Percentiles rank a stretch among this genome's conserved stretches.
phyloP scores from a whole-genome alignment of 2,329 filamentous ascomycete species.

The Phyllachora maydis region DNA sequence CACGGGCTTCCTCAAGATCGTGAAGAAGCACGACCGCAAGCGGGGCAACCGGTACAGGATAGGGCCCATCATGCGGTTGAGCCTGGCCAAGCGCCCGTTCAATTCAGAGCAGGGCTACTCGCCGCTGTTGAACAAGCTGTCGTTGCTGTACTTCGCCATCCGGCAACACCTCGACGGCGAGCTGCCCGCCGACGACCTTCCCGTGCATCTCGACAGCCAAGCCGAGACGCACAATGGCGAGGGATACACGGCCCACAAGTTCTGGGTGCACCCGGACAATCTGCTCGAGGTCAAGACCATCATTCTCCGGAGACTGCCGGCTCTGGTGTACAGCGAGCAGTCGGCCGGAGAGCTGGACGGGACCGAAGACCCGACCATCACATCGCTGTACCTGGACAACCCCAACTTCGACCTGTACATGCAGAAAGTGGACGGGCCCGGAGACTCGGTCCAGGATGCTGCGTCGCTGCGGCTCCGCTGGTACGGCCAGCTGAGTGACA shows the following conservation, averaged over 20 bases:
- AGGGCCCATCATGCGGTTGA: slow-evolving; percentile 77
- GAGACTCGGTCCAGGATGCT: slow-evolving; percentile 51
- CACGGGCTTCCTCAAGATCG: slow-evolving; percentile 92
- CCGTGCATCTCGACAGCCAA: slow-evolving; percentile 27
- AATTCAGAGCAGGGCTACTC: slow-evolving; percentile 83
- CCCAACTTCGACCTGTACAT: slow-evolving; percentile 69
- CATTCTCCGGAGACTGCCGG: slow-evolving; percentile 74
- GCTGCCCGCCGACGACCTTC: slow-evolving; percentile 14
- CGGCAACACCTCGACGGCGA: slow-evolving; percentile 57
- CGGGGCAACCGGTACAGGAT: slow-evolving; percentile 73
- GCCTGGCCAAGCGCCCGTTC: slow-evolving; percentile 73
- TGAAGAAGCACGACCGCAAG: slow-evolving; percentile 97
- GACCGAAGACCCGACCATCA: slow-evolving; percentile 72
- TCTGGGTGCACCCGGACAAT: slow-evolving; percentile 95
- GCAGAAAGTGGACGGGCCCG: slow-evolving; percentile 67
- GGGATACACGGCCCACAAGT: slow-evolving; percentile 72
- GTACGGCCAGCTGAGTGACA: slow-evolving; percentile 67
- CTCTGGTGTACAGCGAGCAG: slow-evolving; percentile 83
- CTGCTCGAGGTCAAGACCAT: slow-evolving; percentile 92
- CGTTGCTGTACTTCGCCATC: slow-evolving; percentile 88
- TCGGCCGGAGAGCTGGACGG: slow-evolving; percentile 65
- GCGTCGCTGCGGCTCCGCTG: slow-evolving; percentile 74
- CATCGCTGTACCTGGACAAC: slow-evolving; percentile 91
- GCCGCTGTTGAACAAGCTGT: slow-evolving; percentile 74
- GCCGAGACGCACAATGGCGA: slow-evolving; percentile 43